Conservation (phyloP, 2,329 filamentous ascomycete species). For the Cryphonectria parasitica region DNA sequence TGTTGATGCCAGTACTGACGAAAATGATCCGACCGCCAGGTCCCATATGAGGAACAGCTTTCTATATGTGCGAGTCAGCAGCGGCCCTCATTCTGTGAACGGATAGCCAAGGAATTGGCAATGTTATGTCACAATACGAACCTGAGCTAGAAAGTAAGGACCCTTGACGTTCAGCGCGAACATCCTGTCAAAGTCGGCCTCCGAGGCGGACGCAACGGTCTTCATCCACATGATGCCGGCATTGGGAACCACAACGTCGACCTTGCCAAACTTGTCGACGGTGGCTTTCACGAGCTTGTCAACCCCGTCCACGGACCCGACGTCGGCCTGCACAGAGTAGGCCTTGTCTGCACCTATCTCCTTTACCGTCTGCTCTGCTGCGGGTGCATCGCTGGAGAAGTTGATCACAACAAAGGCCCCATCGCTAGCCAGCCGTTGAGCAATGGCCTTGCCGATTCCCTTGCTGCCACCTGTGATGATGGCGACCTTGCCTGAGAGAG, state of each 20-base stretch:
- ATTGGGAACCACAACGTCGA: slow-evolving; percentile 63
- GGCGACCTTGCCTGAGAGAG: slow-evolving; percentile 68
- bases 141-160: slow-evolving; percentile 55
- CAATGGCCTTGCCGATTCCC: slow-evolving; percentile 79
- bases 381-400: slow-evolving; percentile 54
- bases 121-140: slow-evolving; percentile 26
- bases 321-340: slow-evolving; percentile 61
- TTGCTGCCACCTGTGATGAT: slow-evolving; percentile 83
- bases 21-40: slow-evolving; percentile 55
- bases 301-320: slow-evolving; percentile 48
- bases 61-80: slow-evolving; percentile 39
- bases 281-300: slow-evolving; percentile 53
- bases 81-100: not conserved
- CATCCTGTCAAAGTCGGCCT: slow-evolving; percentile 53
- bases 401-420: slow-evolving; percentile 73
- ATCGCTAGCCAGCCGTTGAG: slow-evolving; percentile 85
- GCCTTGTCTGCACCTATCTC: slow-evolving; percentile 52
- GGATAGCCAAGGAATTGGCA: not conserved
- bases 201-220: slow-evolving; percentile 52
- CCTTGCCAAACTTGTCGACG: slow-evolving; percentile 54
- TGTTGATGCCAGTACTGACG: slow-evolving; percentile 49
- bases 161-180: slow-evolving; percentile 62
- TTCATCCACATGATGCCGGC: slow-evolving; percentile 56
- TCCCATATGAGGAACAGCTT: slow-evolving; percentile 55
- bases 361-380: slow-evolving; percentile 51